These are phyloP conservation scores for Elaeis guineensis DNA, from an alignment of 176 grass and related monocot genomes.

Conservation along the genomic window DNA sequence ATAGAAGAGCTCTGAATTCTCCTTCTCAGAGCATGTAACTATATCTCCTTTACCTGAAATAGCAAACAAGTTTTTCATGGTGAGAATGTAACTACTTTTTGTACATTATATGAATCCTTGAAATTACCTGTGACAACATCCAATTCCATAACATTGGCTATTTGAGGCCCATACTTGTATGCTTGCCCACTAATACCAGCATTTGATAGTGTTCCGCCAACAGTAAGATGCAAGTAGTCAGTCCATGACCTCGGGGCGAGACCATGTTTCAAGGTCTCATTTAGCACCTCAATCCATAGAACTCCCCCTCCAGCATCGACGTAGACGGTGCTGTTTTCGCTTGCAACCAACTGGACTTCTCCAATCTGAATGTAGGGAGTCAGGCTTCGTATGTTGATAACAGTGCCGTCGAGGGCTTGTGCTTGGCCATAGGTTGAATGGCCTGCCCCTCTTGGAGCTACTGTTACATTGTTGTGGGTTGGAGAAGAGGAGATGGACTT, in stretches of 20 bases:
- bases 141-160: constrained; percentile 4
- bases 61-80: no score
- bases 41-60: not conserved
- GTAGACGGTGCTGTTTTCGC: not conserved
- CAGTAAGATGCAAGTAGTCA: constrained; percentile 7
- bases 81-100: no score
- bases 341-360: no score
- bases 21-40: not conserved
- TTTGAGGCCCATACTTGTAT: constrained; percentile 8
- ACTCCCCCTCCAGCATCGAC: not conserved
- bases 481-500: constrained; percentile 9
- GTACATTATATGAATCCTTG: no score
- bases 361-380: not conserved
- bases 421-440: constrained; percentile 13
- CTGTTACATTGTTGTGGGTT: not conserved
- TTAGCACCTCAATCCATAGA: constrained; percentile 1
- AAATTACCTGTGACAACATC: constrained; percentile 10
- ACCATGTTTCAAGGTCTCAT: not conserved
- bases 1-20: constrained; percentile 6
- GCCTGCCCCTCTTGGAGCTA: constrained; percentile 1
- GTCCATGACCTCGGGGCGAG: constrained; percentile 7
- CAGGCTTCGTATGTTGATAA: constrained; percentile 2
- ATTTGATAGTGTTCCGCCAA: constrained; percentile 9
- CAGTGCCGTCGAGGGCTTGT: not conserved
- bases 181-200: constrained; percentile 8